Conservation (phyloP, 2,329 filamentous ascomycete species). For the Fusarium tjaetaba region DNA sequence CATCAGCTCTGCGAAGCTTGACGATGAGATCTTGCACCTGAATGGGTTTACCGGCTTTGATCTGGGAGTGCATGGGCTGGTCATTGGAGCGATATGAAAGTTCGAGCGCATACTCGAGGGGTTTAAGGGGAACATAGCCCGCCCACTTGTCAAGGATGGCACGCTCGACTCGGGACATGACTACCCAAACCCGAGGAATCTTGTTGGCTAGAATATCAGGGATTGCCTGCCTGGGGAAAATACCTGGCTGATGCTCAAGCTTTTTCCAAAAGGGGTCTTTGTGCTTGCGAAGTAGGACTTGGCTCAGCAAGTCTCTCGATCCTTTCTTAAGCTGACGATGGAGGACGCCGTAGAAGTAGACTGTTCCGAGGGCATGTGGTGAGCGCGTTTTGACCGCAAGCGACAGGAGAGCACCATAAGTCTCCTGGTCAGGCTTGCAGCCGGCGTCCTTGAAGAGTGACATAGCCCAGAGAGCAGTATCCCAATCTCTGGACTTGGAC, state of each 20-base stretch:
- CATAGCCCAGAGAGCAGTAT: slow-evolving; percentile 46
- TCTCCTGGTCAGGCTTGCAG: slow-evolving; percentile 43
- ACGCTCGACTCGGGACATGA: slow-evolving; percentile 46
- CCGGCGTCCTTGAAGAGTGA: slow-evolving; percentile 32
- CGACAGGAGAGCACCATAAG: slow-evolving; percentile 52
- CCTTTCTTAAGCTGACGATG: slow-evolving; percentile 43
- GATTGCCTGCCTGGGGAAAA: slow-evolving; percentile 45
- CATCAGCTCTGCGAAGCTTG: slow-evolving; percentile 36
- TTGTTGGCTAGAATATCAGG: slow-evolving; percentile 29
- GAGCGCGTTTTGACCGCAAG: slow-evolving; percentile 49
- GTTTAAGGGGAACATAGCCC: slow-evolving; percentile 43
- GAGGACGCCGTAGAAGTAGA: slow-evolving; percentile 49
- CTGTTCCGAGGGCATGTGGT: slow-evolving; percentile 44
- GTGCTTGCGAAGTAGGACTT: slow-evolving; percentile 42
- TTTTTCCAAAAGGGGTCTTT: slow-evolving; percentile 42
- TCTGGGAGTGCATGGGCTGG: slow-evolving; percentile 37
- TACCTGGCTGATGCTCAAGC: slow-evolving; percentile 32
- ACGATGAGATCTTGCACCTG: slow-evolving; percentile 24
- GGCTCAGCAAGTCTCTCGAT: slow-evolving; percentile 39
- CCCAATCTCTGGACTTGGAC: slow-evolving; percentile 43
- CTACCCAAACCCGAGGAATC: slow-evolving; percentile 20
- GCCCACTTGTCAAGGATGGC: slow-evolving; percentile 44
- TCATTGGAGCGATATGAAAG: slow-evolving; percentile 44
- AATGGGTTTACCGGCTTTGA: slow-evolving; percentile 15
- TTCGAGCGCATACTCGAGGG: slow-evolving; percentile 43